Percentiles rank a stretch among this genome's conserved stretches.
Evolutionary conservation across 1,139 yeast genomes (phyloP).

Genomic region (Zygosaccharomyces sapae): DNA sequence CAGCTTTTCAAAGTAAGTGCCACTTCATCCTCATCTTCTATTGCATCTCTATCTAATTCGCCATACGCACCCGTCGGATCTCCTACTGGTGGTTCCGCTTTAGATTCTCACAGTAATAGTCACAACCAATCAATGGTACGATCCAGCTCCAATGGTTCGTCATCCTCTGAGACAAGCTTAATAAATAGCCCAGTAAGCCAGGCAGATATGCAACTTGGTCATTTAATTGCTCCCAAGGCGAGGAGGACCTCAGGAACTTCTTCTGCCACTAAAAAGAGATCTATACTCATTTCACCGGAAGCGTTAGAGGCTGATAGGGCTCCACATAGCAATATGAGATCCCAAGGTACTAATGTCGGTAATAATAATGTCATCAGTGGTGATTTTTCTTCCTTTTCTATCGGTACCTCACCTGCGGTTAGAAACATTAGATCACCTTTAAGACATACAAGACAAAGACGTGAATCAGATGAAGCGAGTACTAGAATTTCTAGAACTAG

Average conservation of each 20-base stretch:
- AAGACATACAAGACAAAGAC: constrained; percentile 23
- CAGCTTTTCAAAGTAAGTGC: constrained; percentile 14
- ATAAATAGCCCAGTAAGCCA: constrained; percentile 8
- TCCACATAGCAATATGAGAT: constrained; percentile 6
- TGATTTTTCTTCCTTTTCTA: constrained; percentile 1
- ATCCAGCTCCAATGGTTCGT: constrained; percentile 12
- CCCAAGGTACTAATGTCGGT: constrained; percentile 7
- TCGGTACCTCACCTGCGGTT: constrained; percentile 3
- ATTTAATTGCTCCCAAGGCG: constrained; percentile 18
- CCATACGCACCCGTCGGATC: constrained; percentile 8
- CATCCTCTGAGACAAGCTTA: constrained; percentile 16
- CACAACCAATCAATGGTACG: constrained; percentile 7
- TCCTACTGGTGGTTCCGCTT: constrained; percentile 10
- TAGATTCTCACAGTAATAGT: constrained; percentile 6
- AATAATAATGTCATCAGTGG: neutral
- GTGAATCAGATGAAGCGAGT: constrained; percentile 24
- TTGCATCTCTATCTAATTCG: constrained; percentile 7
- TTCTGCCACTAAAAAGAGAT: constrained; percentile 7
- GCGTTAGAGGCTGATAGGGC: constrained; percentile 17
- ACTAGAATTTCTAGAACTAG: constrained; percentile 12
- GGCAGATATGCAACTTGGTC: constrained; percentile 12
- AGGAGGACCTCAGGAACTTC: constrained; percentile 13
- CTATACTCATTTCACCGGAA: constrained; percentile 12
- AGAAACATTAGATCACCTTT: constrained; percentile 22
- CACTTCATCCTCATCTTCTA: constrained; percentile 11